Base-by-base conservation (phyloP, 768 basidiomycete species). In the Mycena pura region DNA sequence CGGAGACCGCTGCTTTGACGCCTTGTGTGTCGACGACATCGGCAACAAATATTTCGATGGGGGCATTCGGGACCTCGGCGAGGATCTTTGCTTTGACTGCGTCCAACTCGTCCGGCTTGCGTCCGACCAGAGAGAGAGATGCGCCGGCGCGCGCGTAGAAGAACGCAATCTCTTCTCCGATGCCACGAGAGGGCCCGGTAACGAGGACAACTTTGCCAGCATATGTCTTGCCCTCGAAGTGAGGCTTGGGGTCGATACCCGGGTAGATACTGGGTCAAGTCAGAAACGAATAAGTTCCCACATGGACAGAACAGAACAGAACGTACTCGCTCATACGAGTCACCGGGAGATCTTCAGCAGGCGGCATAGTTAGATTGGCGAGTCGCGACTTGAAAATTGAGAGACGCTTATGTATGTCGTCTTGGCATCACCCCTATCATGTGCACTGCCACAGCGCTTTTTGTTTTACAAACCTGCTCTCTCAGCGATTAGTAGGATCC, bases 111-210 rank as follows among this genome's bases (percentile, higher is more conserved):
- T 21, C 44, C 43, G 22, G 11, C 11, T 63, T 68, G 29, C 70
- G 68, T 0, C 70, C 65, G 29, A 66, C 57, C 2, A 74, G 59
- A 15, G 68, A 66, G 22, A 72, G n/a, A n/a, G 55, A 66, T 1
- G 70, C 73, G 9, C 74, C 73, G 1, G 73, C 69, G 1, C 65
- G 64, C 11, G 73, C 70, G 27, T 70, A 72, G 5, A 67, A 59
- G 14, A 68, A 34, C 3, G 73, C 70, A 3, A 64, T 67, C 19
- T 66, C 70, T 17, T 52, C 32, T 11, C 74, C 73, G 27, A 76
- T 70, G 17, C 74, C 73, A 69, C 48, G 59, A 34, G 47, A 50
- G 17, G 57, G 39, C 9, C 57, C 57, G 3, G 57, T 58, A 9
- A 50, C 41, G 41, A 75, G 59, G 24, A 73, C 70, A 17, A 73